Conservation (phyloP, 1,139 yeast genomes). For the Entelexis sorbosivorans region DNA sequence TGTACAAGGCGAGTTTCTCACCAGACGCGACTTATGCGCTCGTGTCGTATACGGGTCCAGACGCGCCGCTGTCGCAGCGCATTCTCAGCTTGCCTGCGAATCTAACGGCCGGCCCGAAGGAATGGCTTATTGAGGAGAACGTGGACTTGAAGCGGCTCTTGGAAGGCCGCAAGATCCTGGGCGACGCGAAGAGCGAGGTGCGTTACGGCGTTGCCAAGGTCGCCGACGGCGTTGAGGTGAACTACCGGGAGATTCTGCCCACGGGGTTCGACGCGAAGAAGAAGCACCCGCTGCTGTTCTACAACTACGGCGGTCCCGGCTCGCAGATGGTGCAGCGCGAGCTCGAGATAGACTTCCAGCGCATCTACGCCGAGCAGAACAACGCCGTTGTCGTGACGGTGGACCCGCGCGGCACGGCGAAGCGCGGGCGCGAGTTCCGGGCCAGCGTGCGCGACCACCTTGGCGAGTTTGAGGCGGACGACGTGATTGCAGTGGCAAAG, state of each 20-base stretch:
- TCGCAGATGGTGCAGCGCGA: slow-evolving; percentile 56
- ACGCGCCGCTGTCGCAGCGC: slow-evolving; percentile 48
- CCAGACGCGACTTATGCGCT: slow-evolving; percentile 45
- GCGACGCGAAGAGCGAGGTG: slow-evolving; percentile 26
- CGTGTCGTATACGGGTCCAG: slow-evolving; percentile 53
- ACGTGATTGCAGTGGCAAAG: slow-evolving; percentile 56
- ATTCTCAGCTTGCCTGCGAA: slow-evolving; percentile 37
- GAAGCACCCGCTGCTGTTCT: slow-evolving; percentile 70
- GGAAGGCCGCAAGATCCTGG: slow-evolving; percentile 44
- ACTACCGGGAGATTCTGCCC: slow-evolving; percentile 69
- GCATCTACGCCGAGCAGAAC: slow-evolving; percentile 48
- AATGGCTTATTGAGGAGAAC: slow-evolving; percentile 32
- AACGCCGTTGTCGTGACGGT: slow-evolving; percentile 69
- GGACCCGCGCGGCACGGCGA: slow-evolving; percentile 94
- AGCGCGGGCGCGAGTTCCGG: slow-evolving; percentile 67
- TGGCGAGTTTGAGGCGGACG: slow-evolving; percentile 84
- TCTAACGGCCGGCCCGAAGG: slow-evolving; percentile 27
- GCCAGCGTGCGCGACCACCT: slow-evolving; percentile 56
- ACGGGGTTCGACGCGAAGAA: slow-evolving; percentile 42
- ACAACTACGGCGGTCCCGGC: slow-evolving; percentile 92
- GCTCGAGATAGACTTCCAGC: slow-evolving; percentile 54
- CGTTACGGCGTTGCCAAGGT: slow-evolving; percentile 41
- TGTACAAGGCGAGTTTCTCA: slow-evolving; percentile 56
- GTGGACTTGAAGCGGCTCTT: slow-evolving; percentile 28
- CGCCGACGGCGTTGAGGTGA: slow-evolving; percentile 40